Evolutionary conservation across 2,329 filamentous ascomycete species (phyloP), one percentile per base, ranked within the genome.

Genomic region (Neopestalotiopsis rosae): DNA sequence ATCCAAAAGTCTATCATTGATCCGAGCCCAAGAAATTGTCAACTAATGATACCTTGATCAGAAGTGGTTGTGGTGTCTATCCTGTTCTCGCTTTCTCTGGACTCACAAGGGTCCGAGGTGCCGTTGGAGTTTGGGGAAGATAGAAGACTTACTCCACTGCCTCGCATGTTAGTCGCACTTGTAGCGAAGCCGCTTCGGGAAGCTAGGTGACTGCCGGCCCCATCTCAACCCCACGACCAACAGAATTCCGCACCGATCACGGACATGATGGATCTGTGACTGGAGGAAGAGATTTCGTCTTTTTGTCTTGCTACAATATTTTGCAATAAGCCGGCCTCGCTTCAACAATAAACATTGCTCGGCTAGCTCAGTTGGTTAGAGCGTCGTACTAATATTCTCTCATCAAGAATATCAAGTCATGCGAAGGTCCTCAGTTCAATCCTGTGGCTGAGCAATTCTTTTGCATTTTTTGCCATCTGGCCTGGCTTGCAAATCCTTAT

Each of bases 291-390:
- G 24, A 52, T 52, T 20, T 52, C n/a, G 14, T 20, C 17, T 24
- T 20, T n/a, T 52, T 10, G 17, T 17, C 4, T 30, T 28, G 2
- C 1, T 7, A 24, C 24, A 2, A 24, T 13, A 0, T 0, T 5
- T 32, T 5, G 9, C 2, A 32, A 59, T 59, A 59, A 59, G 28
- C 12, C 1, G 10, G 17, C 10, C 3, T 59, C 4, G 24, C 24
- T 34, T 6, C 57, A 59, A 30, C 28, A 34, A 59, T 2, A 20
- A 34, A 34, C 59, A 45, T 62, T 45, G 61, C 61, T 64, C 61
- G 61, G 61, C 61, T 64, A 64, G 61, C 61, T 64, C 61, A 64
- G 61, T 64, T 64, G 61, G 61, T 64, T 64, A 64, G 61, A 64
- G 61, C 61, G 61, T 64, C 61, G 61, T 64, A 64, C 61, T 64